phyloP scores from a whole-genome alignment of 2,329 filamentous ascomycete genomes.

The Talaromyces verruculosus region DNA sequence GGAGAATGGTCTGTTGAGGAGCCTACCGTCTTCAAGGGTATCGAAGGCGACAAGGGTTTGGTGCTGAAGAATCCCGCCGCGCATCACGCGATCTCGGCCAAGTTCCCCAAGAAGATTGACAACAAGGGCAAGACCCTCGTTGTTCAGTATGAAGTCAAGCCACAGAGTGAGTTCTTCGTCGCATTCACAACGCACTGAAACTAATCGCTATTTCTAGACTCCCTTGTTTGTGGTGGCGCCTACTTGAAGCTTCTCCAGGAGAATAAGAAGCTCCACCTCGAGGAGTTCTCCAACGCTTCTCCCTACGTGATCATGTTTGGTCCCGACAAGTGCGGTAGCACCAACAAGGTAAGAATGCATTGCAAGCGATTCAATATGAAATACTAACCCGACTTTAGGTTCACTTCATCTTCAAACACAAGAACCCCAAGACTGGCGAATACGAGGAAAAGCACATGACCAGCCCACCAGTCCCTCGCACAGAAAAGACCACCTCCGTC shows the following conservation, averaged over 20 bases:
- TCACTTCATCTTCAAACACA: slow-evolving; percentile 99
- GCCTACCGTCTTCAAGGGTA: slow-evolving; percentile 83
- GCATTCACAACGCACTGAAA: slow-evolving; percentile 27
- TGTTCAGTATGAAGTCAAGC: slow-evolving; percentile 98
- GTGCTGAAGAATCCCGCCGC: slow-evolving; percentile 97
- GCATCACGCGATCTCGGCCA: slow-evolving; percentile 98
- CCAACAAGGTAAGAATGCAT: slow-evolving; percentile 78
- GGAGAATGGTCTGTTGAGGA: slow-evolving; percentile 97
- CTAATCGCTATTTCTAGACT: slow-evolving; percentile 58
- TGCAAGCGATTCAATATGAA: not conserved
- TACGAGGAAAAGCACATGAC: slow-evolving; percentile 99
- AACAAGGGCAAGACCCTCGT: slow-evolving; percentile 97
- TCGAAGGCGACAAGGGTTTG: slow-evolving; percentile 92
- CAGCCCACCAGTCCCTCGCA: slow-evolving; percentile 78
- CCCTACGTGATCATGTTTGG: slow-evolving; percentile 99
- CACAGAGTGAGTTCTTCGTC: slow-evolving; percentile 71
- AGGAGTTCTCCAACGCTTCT: slow-evolving; percentile 96
- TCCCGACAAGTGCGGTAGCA: slow-evolving; percentile 97
- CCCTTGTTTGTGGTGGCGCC: slow-evolving; percentile 94
- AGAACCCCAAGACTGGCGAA: slow-evolving; percentile 99
- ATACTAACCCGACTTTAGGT: slow-evolving; percentile 47
- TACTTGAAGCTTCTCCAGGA: slow-evolving; percentile 99
- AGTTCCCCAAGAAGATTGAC: slow-evolving; percentile 94
- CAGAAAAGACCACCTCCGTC: slow-evolving; percentile 87
- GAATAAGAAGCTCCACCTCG: slow-evolving; percentile 92